A percentile compares a stretch with the other conserved stretches of the same genome.
Evolutionary conservation across 345 rosid genomes (phyloP).

Genomic region (Erysimum cheiranthoides): DNA sequence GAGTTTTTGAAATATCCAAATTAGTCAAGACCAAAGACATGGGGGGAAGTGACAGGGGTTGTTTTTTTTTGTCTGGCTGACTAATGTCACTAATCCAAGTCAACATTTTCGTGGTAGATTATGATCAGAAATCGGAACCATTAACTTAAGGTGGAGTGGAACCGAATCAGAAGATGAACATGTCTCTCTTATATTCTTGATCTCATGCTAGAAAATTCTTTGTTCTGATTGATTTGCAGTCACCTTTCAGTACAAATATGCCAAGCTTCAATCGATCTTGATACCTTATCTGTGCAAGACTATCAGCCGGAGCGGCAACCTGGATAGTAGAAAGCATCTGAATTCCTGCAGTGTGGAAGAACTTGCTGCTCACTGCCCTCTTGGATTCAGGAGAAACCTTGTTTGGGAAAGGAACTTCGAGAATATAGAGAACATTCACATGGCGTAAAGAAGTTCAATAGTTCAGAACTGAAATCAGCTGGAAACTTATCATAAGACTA

Average conservation of each 20-base stretch:
- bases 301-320: not conserved
- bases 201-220: not conserved
- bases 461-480: conserved; percentile 19
- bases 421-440: not conserved
- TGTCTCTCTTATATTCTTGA: not conserved
- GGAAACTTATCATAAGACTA: conserved; percentile 40
- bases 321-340: not conserved
- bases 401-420: conserved; percentile 1
- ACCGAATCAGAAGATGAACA: not conserved
- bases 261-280: not conserved
- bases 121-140: not conserved
- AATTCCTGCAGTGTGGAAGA: not conserved
- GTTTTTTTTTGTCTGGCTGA: not conserved
- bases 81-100: not conserved
- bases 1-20: not conserved
- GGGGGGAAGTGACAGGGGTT: not conserved
- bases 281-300: not conserved
- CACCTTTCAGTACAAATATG: not conserved
- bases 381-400: not conserved
- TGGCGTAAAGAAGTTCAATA: not conserved
- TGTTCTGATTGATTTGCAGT: not conserved
- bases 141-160: not conserved
- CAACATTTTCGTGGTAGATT: not conserved
- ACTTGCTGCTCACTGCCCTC: not conserved
- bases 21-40: too few relatives aligned